Percentiles rank a stretch among this genome's conserved stretches.
phyloP scores from a whole-genome alignment of 108 stramenopile genomes.

The Cylindrotheca closterium region DNA sequence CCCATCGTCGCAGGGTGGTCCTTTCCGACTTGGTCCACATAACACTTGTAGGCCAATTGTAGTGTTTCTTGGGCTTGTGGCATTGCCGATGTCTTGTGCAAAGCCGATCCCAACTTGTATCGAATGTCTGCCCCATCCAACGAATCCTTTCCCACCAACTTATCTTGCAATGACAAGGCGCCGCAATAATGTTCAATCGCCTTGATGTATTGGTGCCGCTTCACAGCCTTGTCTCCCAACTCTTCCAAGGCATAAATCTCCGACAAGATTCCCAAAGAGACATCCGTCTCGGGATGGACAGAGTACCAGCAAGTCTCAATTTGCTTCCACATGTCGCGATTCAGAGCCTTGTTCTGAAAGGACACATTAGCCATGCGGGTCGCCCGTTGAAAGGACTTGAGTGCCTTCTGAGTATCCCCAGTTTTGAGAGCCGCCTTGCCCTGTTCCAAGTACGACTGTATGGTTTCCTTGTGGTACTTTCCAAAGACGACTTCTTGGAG shows the following conservation, averaged over 20 bases:
- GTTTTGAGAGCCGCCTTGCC: constrained; percentile 4
- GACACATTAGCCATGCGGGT: constrained; percentile 8
- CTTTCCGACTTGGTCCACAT: not conserved
- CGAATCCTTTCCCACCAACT: not conserved
- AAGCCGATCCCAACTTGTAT: constrained; percentile 10
- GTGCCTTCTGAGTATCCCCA: not conserved
- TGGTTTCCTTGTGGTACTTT: constrained; percentile 19
- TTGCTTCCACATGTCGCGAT: not conserved
- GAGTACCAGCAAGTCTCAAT: not conserved
- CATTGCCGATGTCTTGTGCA: not conserved
- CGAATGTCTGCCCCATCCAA: constrained; percentile 19
- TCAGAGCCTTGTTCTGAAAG: not conserved
- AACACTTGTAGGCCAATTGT: constrained; percentile 4
- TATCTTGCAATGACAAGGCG: constrained; percentile 5
- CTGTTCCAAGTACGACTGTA: constrained; percentile 10
- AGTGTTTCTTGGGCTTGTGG: not conserved
- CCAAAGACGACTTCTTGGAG: constrained; percentile 13
- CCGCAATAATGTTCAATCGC: constrained; percentile 4
- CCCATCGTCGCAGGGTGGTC: constrained; percentile 21
- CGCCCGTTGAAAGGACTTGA: constrained; percentile 14
- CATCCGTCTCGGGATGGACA: not conserved
- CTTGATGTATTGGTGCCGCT: not conserved
- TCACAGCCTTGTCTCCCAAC: constrained; percentile 1
- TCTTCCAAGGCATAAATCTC: not conserved
- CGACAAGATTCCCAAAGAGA: not conserved